These are phyloP conservation scores for Colletotrichum eleusines DNA, from an alignment of 2,329 filamentous ascomycete species.

Conservation along the genomic window DNA sequence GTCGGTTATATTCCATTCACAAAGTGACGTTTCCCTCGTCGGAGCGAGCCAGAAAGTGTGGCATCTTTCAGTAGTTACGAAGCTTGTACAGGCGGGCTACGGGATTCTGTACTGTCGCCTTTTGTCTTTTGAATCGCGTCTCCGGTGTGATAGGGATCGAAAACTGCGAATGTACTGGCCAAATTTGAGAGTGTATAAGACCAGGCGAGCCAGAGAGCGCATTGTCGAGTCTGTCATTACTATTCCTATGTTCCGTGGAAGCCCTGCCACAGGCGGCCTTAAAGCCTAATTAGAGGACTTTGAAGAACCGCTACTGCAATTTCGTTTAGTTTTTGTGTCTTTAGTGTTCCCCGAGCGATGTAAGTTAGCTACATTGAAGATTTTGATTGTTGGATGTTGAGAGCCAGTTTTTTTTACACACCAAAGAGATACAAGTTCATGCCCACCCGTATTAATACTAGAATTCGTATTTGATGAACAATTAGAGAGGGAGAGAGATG, in stretches of 20 bases:
- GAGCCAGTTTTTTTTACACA: not conserved
- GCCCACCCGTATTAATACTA: rapidly evolving
- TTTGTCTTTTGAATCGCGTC: not conserved
- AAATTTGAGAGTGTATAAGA: not conserved
- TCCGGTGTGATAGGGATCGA: not conserved
- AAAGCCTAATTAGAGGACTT: not conserved
- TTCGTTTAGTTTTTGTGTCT: too few relatives aligned
- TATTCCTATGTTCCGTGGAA: not conserved
- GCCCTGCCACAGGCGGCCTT: not conserved
- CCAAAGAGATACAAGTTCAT: not conserved
- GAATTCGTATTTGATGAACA: not conserved
- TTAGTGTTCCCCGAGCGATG: not conserved
- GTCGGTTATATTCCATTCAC: not conserved
- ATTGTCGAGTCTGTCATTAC: not conserved
- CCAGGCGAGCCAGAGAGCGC: not conserved
- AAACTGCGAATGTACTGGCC: not conserved
- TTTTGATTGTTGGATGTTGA: not conserved
- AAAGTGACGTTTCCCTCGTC: not conserved
- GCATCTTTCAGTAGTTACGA: not conserved
- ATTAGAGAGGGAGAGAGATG: not conserved
- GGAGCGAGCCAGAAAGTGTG: too few relatives aligned
- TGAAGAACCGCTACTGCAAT: too few relatives aligned
- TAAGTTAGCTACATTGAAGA: not conserved
- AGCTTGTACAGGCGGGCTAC: not conserved
- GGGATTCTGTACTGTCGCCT: too few relatives aligned